These are phyloP conservation scores for Luffa acutangula DNA, from an alignment of 306 rosid species.

Conservation along the genomic window DNA sequence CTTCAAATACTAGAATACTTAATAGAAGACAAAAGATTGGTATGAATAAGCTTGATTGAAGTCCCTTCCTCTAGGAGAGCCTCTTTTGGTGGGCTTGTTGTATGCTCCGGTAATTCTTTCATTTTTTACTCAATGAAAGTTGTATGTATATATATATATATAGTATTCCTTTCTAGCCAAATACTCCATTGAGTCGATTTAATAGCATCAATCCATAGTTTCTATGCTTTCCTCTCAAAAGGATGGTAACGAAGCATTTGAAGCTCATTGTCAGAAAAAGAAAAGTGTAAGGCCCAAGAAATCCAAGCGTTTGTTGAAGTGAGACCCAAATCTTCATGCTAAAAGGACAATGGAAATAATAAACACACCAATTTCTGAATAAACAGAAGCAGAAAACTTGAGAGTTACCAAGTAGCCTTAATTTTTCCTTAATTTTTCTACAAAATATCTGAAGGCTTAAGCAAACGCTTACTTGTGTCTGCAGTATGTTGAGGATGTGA, in stretches of 20 bases:
- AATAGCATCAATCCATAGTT: not conserved
- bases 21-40: too few species aligned
- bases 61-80: too few species aligned
- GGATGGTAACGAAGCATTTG: not conserved
- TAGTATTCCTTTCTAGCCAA: not conserved
- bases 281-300: not conserved
- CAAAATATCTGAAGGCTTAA: not conserved
- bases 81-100: too few species aligned
- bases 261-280: not conserved
- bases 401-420: not conserved
- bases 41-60: too few species aligned
- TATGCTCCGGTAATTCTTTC: too few species aligned
- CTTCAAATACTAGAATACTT: too few species aligned
- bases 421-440: not conserved
- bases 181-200: not conserved
- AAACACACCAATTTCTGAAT: not conserved
- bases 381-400: not conserved
- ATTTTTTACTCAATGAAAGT: too few species aligned
- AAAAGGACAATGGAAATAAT: not conserved
- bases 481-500: constrained; percentile 80
- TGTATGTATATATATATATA: too few species aligned
- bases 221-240: not conserved
- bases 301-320: not conserved
- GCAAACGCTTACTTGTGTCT: constrained; percentile 5
- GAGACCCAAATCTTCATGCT: not conserved